phyloP scores from a whole-genome alignment of 2,329 filamentous ascomycete genomes.

The Talaromyces sp. region DNA sequence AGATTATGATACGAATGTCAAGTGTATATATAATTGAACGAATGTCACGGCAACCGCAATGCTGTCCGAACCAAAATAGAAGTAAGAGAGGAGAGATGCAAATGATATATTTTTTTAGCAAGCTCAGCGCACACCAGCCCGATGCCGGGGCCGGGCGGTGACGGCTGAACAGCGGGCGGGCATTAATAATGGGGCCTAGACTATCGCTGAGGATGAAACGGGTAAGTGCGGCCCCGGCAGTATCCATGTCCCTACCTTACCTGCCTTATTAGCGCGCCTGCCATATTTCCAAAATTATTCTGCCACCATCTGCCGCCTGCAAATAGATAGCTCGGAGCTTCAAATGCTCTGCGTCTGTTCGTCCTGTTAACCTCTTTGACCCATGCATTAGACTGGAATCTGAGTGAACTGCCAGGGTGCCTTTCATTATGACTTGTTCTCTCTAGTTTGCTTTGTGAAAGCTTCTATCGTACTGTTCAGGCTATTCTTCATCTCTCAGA shows the following conservation, averaged over 20 bases:
- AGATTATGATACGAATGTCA: background rate
- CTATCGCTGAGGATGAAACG: background rate
- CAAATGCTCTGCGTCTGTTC: background rate
- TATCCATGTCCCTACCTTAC: background rate
- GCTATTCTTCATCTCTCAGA: background rate
- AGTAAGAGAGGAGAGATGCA: background rate
- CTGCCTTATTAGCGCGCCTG: background rate
- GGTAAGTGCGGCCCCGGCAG: background rate
- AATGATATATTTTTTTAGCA: background rate
- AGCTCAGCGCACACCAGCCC: slow-evolving; percentile 2
- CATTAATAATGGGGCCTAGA: slow-evolving; percentile 1
- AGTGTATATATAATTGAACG: background rate
- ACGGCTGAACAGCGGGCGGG: background rate
- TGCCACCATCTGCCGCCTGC: slow-evolving; percentile 14
- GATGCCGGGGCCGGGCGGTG: slow-evolving; percentile 9
- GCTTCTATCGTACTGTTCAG: background rate
- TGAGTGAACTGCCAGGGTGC: background rate
- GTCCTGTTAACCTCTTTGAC: background rate
- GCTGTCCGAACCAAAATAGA: background rate
- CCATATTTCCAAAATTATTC: slow-evolving; percentile 9
- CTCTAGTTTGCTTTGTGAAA: background rate
- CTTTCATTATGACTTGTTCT: background rate
- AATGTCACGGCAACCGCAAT: background rate
- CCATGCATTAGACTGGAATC: background rate
- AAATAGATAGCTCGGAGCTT: background rate